Base-by-base conservation (phyloP, 2,329 filamentous ascomycete genomes). In the Boeremia lycopersici region DNA sequence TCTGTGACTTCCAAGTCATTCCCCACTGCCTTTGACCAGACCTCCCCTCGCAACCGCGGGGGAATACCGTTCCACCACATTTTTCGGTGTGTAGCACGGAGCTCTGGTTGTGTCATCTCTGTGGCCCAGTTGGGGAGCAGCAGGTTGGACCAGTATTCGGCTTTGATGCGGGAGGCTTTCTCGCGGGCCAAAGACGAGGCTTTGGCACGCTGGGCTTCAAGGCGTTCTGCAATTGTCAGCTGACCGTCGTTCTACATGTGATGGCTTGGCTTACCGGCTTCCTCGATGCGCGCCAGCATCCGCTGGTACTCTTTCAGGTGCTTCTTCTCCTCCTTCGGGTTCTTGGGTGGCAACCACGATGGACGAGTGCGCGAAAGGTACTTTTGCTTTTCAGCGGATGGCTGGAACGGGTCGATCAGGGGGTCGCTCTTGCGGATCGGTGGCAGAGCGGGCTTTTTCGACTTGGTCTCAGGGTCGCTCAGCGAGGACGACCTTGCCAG, bases 311-410 rank as follows among this genome's bases (percentile, higher is more conserved):
- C 87, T 68, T 85, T 92, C 62, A 99, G 73, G 74, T 99, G 95
- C 63, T 88, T 88, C 72, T 86, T 90, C 77, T 99, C 95, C 74
- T 99, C 95, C 48, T 89, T 89, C 2, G 91, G 93, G 62, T 95
- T 87, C 76, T 95, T 95, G 1, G 90, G 90, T 0, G 91, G 90
- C 2, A 95, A 79, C 91, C 91, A 95, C 1, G 89, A 92, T 0
- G 90, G 90, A 33, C 90, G 82, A 2, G 68, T 95, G 15, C 91
- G 83, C 23, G 89, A 91, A 19, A 95, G 79, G 2, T 93, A 89
- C 3, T 90, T 90, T 68, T 93, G 89, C 72, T 95, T 95, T 75
- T 95, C 90, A 73, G 90, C 92, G 40, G 90, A 93, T 26, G 93
- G 86, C 13, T 90, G 90, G 31, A 95, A 78, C 3, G 90, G 90